Base-by-base conservation (phyloP, 371 early-diverging fungal genomes). In the Lichtheimia ramosa region DNA sequence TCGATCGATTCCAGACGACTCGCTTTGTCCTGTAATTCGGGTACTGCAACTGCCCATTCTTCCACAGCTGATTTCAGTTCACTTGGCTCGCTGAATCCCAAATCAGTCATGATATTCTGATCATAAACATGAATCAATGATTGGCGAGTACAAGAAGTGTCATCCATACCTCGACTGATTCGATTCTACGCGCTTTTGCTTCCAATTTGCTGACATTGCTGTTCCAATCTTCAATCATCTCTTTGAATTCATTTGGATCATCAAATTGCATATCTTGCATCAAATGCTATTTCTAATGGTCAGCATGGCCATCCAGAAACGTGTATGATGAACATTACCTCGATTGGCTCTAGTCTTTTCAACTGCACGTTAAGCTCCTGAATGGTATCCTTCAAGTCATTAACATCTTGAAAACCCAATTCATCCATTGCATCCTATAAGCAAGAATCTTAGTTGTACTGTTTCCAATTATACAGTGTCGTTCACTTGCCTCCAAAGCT, bases 191-290 rank as follows among this genome's bases (percentile, higher is more conserved):
- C 5, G 46, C 46, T 14, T 46, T 21, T 6, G 46, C 46, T 18
- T 46, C 46, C 2, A 46, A 16, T 21, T 21, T n/a, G 5, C 21
- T 46, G 18, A 46, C 18, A 21, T 46, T 46, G 18, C 21, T 16
- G 10, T 10, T 21, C 46, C 46, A 46, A 21, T 12, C 16, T 16
- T 46, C 21, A n/a, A 46, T 46, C 0, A 10, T 46, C 0, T 46
- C 18, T 21, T 21, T 46, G 46, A 46, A 46, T 16, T 46, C 46
- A 16, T 46, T 46, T 21, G 46, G 46, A 21, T 46, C 46, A 2
- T 46, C 46, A 46, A 46, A 46, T n/a, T 21, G 18, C 46, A 46
- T 18, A 46, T 46, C 46, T 18, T 46, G 46, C 46, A 46, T 46
- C 46, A 46, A 18, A 18, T 46, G 18, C 46, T 46, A 46, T 3